Base-by-base conservation (phyloP, 768 basidiomycete genomes). In the Pleurotus ostreatus region DNA sequence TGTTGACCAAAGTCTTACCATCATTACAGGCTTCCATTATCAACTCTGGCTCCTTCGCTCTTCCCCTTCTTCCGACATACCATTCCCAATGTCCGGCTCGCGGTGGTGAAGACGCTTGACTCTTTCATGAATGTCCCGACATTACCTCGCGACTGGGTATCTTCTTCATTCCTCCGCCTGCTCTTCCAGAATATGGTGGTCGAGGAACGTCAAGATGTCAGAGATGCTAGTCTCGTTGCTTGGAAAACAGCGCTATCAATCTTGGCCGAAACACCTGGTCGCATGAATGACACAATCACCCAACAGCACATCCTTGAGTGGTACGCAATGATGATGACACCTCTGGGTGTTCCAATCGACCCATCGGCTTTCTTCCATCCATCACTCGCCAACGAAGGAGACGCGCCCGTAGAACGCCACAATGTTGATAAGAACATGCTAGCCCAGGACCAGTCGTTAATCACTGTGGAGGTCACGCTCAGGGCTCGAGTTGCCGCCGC, bases 51-150 rank as follows among this genome's bases (percentile, higher is more conserved):
- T 5, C 89, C 90, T 2, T 91, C 89, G 1, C 74, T 96, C 4
- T 98, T 93, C 72, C 92, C 96, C 3, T 98, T 96, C 78, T 95
- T 98, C 73, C 91, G 97, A 15, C 97, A 99, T 69, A 95, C 96
- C 0, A 98, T 99, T 63, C 72, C 89, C 1, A 88, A 88, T 58
- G 97, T 99, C 55, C 92, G 97, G 6, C 78, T 95, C 12, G 88
- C 97, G 2, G 95, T 98, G 2, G 89, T 95, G 45, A 87, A 91
- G 58, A 94, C 94, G 0, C 74, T 98, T 8, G 80, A 85, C 55
- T 88, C 89, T 6, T 95, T 98, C 71, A 89, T 97, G 80, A 74
- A 78, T 20, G 88, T 93, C 6, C 70, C 83, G 5, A 81, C 85
- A 0, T 79, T 95, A 43, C 81, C 89, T 6, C 77, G 79, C 62